Percentiles rank a stretch among this genome's conserved stretches.
Evolutionary conservation across 192 early-diverging fungal genomes (phyloP).

Genomic region (Coemansia sp.): DNA sequence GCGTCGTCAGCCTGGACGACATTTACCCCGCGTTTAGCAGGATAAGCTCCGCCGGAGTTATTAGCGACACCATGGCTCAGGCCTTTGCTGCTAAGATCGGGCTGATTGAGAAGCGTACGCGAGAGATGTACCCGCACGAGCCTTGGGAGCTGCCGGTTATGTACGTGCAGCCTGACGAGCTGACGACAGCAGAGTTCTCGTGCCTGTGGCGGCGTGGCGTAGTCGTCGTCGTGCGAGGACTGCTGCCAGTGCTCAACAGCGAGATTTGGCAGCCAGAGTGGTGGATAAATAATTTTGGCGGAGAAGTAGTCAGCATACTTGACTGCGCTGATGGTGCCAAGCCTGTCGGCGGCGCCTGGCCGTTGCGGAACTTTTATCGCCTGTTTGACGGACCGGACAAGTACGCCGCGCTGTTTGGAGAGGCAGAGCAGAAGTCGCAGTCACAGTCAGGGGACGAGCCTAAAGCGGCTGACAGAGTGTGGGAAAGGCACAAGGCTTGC

Average conservation of each 20-base stretch:
- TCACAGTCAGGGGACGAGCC: too few species aligned
- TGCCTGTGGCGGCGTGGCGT: conserved; percentile 27
- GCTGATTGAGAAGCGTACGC: conserved; percentile 26
- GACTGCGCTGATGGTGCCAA: conserved; percentile 46
- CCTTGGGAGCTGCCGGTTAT: conserved; percentile 33
- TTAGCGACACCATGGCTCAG: background rate
- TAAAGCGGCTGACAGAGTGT: background rate
- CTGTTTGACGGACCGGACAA: conserved; percentile 45
- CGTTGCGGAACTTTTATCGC: conserved; percentile 55
- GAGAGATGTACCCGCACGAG: conserved; percentile 26
- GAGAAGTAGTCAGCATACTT: conserved; percentile 52
- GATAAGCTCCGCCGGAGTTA: conserved; percentile 20
- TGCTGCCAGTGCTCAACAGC: conserved; percentile 14
- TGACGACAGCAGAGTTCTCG: conserved; percentile 37
- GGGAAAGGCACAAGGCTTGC: conserved; percentile 21
- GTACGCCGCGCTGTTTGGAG: conserved; percentile 12
- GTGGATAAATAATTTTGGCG: conserved; percentile 39
- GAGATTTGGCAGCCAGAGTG: conserved; percentile 33
- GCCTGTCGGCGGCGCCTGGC: conserved; percentile 17
- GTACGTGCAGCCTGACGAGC: conserved; percentile 23
- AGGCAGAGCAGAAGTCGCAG: background rate
- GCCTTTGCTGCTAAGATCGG: conserved; percentile 7
- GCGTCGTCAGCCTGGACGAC: background rate
- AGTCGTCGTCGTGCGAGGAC: conserved; percentile 33
- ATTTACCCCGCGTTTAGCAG: background rate